Evolutionary conservation across 1,139 yeast genomes (phyloP).

Genomic region (Saccharomyces hybrid): DNA sequence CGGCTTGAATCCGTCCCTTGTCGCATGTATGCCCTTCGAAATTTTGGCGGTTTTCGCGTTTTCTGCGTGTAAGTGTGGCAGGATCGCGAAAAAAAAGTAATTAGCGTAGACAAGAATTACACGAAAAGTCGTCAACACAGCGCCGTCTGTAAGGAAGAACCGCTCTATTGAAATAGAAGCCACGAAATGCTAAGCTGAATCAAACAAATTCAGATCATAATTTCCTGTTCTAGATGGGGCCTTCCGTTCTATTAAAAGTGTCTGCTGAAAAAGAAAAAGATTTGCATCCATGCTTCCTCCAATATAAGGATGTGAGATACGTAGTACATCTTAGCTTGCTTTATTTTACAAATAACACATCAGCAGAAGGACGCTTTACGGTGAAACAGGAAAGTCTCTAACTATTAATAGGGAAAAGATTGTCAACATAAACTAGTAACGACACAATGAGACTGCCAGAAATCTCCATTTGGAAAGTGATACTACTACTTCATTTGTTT

Average conservation of each 20-base stretch:
- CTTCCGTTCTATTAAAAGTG: neutral
- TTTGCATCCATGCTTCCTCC: neutral
- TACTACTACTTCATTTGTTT: neutral
- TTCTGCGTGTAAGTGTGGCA: neutral
- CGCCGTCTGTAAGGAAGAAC: neutral
- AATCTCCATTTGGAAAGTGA: neutral
- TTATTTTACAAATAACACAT: neutral
- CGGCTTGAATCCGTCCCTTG: neutral
- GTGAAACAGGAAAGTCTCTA: neutral
- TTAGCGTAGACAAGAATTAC: neutral
- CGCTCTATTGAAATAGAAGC: neutral
- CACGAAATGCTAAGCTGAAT: neutral
- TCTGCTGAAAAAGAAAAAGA: neutral
- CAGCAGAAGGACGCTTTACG: neutral
- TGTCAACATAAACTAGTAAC: neutral
- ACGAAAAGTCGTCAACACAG: neutral
- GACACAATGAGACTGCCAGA: neutral
- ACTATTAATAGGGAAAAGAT: neutral
- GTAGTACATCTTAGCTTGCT: neutral
- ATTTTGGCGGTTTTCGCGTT: neutral
- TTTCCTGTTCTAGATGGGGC: neutral
- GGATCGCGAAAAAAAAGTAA: neutral
- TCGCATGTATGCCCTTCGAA: neutral
- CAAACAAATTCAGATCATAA: neutral
- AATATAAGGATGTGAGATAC: neutral